Conservation (phyloP, 2,329 filamentous ascomycete species). For the Penicillium sp. region DNA sequence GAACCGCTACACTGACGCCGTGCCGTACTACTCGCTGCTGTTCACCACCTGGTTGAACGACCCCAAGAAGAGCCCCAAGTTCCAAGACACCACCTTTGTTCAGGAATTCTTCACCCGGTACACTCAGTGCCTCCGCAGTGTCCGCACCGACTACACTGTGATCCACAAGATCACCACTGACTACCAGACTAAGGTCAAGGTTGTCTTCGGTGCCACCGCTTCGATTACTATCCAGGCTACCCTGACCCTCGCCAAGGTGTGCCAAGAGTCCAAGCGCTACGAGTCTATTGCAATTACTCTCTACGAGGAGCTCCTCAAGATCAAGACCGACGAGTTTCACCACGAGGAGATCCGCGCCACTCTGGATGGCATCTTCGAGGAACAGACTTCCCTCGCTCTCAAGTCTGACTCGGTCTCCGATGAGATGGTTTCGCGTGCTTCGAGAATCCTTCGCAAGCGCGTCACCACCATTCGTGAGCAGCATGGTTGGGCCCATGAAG, state of each 20-base stretch:
- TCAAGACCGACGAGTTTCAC: slow-evolving; percentile 33
- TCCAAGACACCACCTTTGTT: slow-evolving; percentile 36
- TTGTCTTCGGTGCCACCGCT: slow-evolving; percentile 34
- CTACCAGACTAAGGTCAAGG: slow-evolving; percentile 35
- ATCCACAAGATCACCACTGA: slow-evolving; percentile 38
- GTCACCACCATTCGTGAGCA: slow-evolving; percentile 29
- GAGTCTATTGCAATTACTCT: slow-evolving; percentile 36
- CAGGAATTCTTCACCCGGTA: slow-evolving; percentile 37
- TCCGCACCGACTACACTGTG: slow-evolving; percentile 29
- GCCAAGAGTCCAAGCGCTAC: slow-evolving; percentile 38
- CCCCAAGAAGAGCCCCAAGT: slow-evolving; percentile 32
- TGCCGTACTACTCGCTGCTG: slow-evolving; percentile 34
- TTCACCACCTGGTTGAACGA: slow-evolving; percentile 40
- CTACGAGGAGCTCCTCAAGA: slow-evolving; percentile 39
- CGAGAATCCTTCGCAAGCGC: slow-evolving; percentile 33
- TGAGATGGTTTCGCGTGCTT: slow-evolving; percentile 30
- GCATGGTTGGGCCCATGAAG: slow-evolving; percentile 42
- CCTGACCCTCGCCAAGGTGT: slow-evolving; percentile 36
- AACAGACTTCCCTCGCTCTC: slow-evolving; percentile 29
- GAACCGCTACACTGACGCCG: slow-evolving; percentile 38
- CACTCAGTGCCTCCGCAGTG: slow-evolving; percentile 35
- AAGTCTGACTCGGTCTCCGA: slow-evolving; percentile 27
- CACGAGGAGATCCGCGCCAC: slow-evolving; percentile 33
- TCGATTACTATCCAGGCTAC: slow-evolving; percentile 40
- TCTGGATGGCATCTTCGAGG: slow-evolving; percentile 40